These are phyloP conservation scores for Evernia prunastri DNA, from an alignment of 495 filamentous ascomycete genomes.

Conservation along the genomic window DNA sequence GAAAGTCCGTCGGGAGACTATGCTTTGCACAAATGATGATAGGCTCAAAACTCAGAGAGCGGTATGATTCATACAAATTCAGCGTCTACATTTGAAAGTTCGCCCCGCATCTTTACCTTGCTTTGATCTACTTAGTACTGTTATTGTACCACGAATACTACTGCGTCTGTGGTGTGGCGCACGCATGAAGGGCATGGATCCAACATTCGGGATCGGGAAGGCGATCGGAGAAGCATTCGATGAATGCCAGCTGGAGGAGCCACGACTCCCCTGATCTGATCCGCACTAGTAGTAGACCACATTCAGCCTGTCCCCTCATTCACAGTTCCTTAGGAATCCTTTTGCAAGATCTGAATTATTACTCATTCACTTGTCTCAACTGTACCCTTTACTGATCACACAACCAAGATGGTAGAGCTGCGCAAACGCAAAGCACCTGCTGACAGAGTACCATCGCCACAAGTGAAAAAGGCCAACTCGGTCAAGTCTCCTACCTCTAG, in stretches of 20 bases:
- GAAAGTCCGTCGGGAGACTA: too few species aligned
- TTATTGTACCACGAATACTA: neutral
- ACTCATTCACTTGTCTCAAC: neutral
- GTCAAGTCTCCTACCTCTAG: conserved; percentile 41
- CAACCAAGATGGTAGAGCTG: conserved; percentile 50
- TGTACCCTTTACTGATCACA: neutral
- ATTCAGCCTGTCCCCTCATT: neutral
- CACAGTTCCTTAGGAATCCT: neutral
- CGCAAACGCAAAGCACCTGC: conserved; percentile 66
- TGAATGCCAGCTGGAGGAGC: neutral
- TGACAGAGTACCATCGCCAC: conserved; percentile 39
- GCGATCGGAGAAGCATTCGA: neutral
- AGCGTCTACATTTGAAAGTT: too few species aligned
- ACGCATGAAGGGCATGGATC: neutral
- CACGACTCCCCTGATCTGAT: neutral
- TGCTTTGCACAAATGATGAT: too few species aligned
- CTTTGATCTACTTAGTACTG: too few species aligned
- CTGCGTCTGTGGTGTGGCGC: conserved; percentile 6
- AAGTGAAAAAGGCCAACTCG: conserved; percentile 50
- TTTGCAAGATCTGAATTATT: neutral
- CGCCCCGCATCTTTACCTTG: neutral
- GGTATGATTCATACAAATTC: too few species aligned
- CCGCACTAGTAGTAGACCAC: neutral
- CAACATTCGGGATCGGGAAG: neutral
- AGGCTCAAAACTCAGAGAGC: too few species aligned